A percentile compares a stretch with the other conserved stretches of the same genome.
phyloP scores from a whole-genome alignment of 352 stramenopile genomes.

The Phytophthora cactorum region DNA sequence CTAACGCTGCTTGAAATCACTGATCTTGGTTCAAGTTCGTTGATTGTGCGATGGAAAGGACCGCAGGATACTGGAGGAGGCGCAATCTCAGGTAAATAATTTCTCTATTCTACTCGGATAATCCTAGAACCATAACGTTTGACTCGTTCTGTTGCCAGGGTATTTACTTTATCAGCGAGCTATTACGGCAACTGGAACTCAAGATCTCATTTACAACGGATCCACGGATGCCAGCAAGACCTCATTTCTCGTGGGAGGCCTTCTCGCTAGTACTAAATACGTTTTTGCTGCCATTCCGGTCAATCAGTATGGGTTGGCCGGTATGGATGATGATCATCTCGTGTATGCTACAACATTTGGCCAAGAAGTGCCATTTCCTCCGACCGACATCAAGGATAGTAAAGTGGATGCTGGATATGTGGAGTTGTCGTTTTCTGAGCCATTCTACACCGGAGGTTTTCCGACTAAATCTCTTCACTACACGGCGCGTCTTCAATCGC shows the following conservation, averaged over 20 bases:
- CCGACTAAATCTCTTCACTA: constrained; percentile 25
- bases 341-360: constrained; percentile 22
- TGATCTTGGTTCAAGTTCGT: constrained; percentile 35
- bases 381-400: constrained; percentile 20
- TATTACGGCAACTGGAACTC: neutral
- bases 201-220: constrained; percentile 36
- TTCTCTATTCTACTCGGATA: neutral
- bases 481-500: constrained; percentile 19
- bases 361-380: constrained; percentile 24
- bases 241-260: constrained; percentile 14
- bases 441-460: constrained; percentile 43
- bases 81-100: constrained; percentile 35
- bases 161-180: constrained; percentile 34
- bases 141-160: constrained; percentile 17
- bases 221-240: constrained; percentile 14
- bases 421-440: constrained; percentile 23
- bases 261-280: constrained; percentile 43
- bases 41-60: constrained; percentile 36
- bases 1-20: constrained; percentile 14
- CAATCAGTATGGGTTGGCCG: constrained; percentile 52
- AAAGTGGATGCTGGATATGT: constrained; percentile 41
- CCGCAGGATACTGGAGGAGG: constrained; percentile 53
- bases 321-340: constrained; percentile 19
- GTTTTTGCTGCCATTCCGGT: constrained; percentile 43
- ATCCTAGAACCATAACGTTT: neutral